phyloP scores from a whole-genome alignment of 352 stramenopile genomes.

The Globisporangium irregulare region DNA sequence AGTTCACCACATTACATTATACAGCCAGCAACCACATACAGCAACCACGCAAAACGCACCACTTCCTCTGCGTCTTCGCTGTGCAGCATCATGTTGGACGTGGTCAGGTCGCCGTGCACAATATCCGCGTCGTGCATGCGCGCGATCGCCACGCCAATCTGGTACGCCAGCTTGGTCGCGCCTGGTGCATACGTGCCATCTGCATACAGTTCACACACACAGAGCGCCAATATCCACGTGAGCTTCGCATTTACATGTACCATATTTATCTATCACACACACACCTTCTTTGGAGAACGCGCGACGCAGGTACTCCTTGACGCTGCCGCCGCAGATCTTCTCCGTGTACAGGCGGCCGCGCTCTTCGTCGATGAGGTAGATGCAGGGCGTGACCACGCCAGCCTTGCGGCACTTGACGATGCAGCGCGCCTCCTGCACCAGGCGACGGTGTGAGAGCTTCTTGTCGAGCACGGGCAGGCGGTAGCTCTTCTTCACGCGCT shows the following conservation, averaged over 20 bases:
- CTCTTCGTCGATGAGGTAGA: slow-evolving; percentile 82
- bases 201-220: not conserved
- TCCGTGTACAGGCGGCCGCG: slow-evolving; percentile 65
- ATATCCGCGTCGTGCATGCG: slow-evolving; percentile 92
- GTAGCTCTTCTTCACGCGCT: slow-evolving; percentile 83
- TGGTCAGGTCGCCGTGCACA: slow-evolving; percentile 93
- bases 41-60: slow-evolving; percentile 18
- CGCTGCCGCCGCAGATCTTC: slow-evolving; percentile 62
- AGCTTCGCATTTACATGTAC: not conserved
- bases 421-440: slow-evolving; percentile 80
- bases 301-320: slow-evolving; percentile 69
- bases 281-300: slow-evolving; percentile 45
- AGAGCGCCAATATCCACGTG: not conserved
- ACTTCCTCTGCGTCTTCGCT: slow-evolving; percentile 60
- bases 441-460: slow-evolving; percentile 74
- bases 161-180: slow-evolving; percentile 69
- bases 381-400: slow-evolving; percentile 65
- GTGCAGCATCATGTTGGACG: slow-evolving; percentile 92
- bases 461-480: slow-evolving; percentile 71
- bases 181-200: slow-evolving; percentile 30
- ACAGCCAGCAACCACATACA: too few species aligned
- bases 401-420: slow-evolving; percentile 79
- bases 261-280: too few species aligned
- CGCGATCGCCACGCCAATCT: slow-evolving; percentile 87
- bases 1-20: too few species aligned